Conservation (phyloP, 164 flowering plant species). For the Vitis labrusca region DNA sequence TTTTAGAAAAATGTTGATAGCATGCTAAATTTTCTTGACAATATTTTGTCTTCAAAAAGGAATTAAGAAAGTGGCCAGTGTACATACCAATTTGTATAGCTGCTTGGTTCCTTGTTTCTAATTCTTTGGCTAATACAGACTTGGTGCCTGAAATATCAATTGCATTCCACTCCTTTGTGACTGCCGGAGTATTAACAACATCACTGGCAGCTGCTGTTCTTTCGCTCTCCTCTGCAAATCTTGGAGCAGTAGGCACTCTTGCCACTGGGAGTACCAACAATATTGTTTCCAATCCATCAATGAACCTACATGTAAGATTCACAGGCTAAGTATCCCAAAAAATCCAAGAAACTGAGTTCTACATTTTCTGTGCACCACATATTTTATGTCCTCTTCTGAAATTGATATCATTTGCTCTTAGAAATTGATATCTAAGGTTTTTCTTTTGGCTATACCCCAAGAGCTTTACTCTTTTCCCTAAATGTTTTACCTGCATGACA, state of each 20-base stretch:
- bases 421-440: too few relatives aligned
- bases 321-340: not conserved
- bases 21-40: too few relatives aligned
- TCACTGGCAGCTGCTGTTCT: conserved; percentile 53
- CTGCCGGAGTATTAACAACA: conserved; percentile 58
- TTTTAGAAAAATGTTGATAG: not conserved
- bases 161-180: conserved; percentile 53
- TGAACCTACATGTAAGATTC: conserved; percentile 48
- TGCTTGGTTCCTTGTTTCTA: not conserved
- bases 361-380: not conserved
- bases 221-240: conserved; percentile 53
- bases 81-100: not conserved
- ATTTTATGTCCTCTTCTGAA: not conserved
- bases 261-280: conserved; percentile 23
- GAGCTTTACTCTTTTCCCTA: too few relatives aligned
- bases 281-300: conserved; percentile 39
- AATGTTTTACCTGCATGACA: too few relatives aligned
- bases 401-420: too few relatives aligned
- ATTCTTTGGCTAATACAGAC: conserved; percentile 28
- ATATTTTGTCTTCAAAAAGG: not conserved
- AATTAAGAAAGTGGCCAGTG: too few relatives aligned
- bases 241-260: conserved; percentile 39
- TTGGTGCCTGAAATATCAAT: conserved; percentile 45
- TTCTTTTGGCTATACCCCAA: too few relatives aligned
- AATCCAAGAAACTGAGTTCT: not conserved